These are phyloP conservation scores for Sporothrix sp. DNA, from an alignment of 2,329 filamentous ascomycete genomes.

Conservation along the genomic window DNA sequence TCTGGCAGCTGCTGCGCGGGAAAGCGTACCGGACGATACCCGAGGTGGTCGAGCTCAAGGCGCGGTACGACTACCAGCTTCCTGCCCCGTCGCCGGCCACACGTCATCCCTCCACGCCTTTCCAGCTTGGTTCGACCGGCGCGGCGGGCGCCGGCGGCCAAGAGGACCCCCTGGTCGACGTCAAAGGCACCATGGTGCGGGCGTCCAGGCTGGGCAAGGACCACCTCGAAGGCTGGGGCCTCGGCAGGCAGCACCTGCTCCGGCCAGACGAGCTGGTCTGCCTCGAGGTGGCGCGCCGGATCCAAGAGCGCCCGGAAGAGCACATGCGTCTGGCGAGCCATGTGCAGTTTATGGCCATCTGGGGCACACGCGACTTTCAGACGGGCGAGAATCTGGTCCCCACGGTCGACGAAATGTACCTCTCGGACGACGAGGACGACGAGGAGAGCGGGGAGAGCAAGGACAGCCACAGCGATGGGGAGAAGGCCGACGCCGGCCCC, in stretches of 20 bases:
- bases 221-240: conserved; percentile 49
- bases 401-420: conserved; percentile 33
- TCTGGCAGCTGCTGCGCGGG: conserved; percentile 51
- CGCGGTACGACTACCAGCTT: conserved; percentile 51
- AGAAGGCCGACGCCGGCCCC: neutral
- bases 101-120: too few species aligned
- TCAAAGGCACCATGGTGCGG: conserved; percentile 42
- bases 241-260: conserved; percentile 35
- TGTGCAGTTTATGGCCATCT: conserved; percentile 48
- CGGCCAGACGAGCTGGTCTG: conserved; percentile 51
- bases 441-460: neutral
- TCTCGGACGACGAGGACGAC: conserved; percentile 33
- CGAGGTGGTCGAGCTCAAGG: conserved; percentile 47
- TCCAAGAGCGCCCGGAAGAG: conserved; percentile 25
- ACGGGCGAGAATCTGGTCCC: conserved; percentile 35
- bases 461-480: neutral
- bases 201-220: conserved; percentile 44
- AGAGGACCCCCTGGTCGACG: conserved; percentile 10
- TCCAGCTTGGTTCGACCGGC: conserved; percentile 14
- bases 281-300: conserved; percentile 42
- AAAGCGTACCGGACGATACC: conserved; percentile 37
- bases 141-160: too few species aligned
- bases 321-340: conserved; percentile 38
- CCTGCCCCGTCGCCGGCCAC: too few species aligned
- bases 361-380: conserved; percentile 48